Evolutionary conservation across 495 filamentous ascomycete genomes (phyloP).

Genomic region (Penicillium riverlandense): DNA sequence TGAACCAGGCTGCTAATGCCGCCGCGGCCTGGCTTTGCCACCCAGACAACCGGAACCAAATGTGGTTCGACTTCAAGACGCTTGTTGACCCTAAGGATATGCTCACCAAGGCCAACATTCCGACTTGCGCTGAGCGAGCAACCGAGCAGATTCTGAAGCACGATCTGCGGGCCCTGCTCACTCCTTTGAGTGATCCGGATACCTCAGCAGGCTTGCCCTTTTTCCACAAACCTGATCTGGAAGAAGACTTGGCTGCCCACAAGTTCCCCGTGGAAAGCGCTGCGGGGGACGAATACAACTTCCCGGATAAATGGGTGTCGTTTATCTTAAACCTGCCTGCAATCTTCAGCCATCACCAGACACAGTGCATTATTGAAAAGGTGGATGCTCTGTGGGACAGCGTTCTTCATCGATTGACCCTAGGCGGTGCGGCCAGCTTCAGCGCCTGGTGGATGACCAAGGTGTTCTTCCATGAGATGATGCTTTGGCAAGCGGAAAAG

Average conservation of each 20-base stretch:
- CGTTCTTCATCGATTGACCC: constrained; percentile 50
- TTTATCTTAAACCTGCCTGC: constrained; percentile 70
- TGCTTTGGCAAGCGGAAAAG: constrained; percentile 82
- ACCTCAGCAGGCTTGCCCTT: constrained; percentile 23
- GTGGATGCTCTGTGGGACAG: constrained; percentile 40
- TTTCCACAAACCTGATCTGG: constrained; percentile 35
- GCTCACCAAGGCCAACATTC: constrained; percentile 36
- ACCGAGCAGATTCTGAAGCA: constrained; percentile 61
- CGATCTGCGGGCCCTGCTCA: constrained; percentile 67
- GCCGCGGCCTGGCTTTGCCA: constrained; percentile 44
- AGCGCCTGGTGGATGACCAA: constrained; percentile 98
- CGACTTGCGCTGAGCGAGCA: constrained; percentile 33
- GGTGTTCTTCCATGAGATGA: constrained; percentile 94
- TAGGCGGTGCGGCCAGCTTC: constrained; percentile 77
- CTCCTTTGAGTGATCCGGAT: constrained; percentile 29
- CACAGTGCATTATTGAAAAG: constrained; percentile 45
- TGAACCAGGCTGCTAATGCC: constrained; percentile 74
- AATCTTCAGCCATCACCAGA: constrained; percentile 64
- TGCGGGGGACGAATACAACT: constrained; percentile 46
- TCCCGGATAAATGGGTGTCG: constrained; percentile 77
- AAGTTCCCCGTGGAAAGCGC: constrained; percentile 29
- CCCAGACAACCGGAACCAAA: constrained; percentile 51
- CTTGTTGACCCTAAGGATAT: constrained; percentile 63
- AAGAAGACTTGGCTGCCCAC: constrained; percentile 28
- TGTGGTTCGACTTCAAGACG: constrained; percentile 87